Percentiles rank a stretch among this genome's conserved stretches.
These are phyloP conservation scores for Boletus vinaceobasis DNA, from an alignment of 768 basidiomycete species.

Conservation along the genomic window DNA sequence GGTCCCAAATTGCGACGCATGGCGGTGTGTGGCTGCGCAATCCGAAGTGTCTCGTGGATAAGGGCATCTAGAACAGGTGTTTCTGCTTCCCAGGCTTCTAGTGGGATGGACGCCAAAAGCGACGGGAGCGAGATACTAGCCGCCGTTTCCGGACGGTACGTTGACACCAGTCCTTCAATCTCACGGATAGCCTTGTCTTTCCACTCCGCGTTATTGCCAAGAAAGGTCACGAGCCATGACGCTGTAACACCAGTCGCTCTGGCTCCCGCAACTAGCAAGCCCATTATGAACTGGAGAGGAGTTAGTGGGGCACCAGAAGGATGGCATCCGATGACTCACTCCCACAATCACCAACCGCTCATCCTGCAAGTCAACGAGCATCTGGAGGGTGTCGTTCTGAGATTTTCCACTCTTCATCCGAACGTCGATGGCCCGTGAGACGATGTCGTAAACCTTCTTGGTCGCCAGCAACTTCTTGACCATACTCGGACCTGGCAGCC, in stretches of 20 bases:
- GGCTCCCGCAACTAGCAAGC: conserved; percentile 75
- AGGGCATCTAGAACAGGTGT: conserved; percentile 71
- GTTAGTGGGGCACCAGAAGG: conserved; percentile 19
- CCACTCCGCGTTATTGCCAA: conserved; percentile 68
- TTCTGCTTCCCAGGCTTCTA: conserved; percentile 66
- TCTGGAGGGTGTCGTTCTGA: conserved; percentile 67
- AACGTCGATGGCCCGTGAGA: conserved; percentile 53
- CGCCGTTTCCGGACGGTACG: conserved; percentile 32
- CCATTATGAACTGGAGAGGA: conserved; percentile 69
- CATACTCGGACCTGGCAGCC: conserved; percentile 74
- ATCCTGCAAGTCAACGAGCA: conserved; percentile 68
- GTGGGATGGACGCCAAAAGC: conserved; percentile 56
- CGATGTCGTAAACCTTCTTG: conserved; percentile 71
- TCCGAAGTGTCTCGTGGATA: conserved; percentile 72
- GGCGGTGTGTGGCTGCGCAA: conserved; percentile 77
- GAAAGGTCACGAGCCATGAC: conserved; percentile 72
- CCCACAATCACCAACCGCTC: conserved; percentile 68
- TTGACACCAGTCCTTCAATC: conserved; percentile 51
- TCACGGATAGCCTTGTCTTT: conserved; percentile 57
- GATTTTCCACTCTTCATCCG: conserved; percentile 55
- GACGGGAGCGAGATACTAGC: conserved; percentile 35
- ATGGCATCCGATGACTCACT: conserved; percentile 38
- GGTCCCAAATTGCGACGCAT: conserved; percentile 79
- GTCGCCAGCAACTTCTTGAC: conserved; percentile 68
- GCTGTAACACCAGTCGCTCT: conserved; percentile 79